Conservation (phyloP, 2,329 filamentous ascomycete genomes). For the Cladosporium cucumerinum region DNA sequence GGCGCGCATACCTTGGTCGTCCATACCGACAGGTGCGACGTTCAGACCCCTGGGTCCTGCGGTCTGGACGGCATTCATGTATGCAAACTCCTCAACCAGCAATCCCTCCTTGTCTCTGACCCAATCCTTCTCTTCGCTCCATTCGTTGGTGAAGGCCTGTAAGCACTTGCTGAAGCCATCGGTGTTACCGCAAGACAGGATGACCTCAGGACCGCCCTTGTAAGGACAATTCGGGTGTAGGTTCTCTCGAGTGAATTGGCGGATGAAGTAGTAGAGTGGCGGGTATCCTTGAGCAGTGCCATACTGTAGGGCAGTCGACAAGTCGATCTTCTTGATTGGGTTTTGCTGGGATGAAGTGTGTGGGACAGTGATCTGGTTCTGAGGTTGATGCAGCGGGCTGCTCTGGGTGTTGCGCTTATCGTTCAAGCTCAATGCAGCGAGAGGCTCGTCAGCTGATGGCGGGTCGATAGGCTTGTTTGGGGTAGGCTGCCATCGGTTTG, state of each 20-base stretch:
- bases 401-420: conserved; percentile 21
- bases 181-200: conserved; percentile 77
- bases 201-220: conserved; percentile 68
- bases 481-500: conserved; percentile 70
- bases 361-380: conserved; percentile 61
- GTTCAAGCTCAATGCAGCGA: conserved; percentile 20
- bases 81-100: conserved; percentile 76
- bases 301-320: conserved; percentile 82
- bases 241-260: conserved; percentile 71
- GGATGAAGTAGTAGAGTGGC: conserved; percentile 71
- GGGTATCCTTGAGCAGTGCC: conserved; percentile 79
- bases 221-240: conserved; percentile 83
- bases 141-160: conserved; percentile 71
- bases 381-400: conserved; percentile 35
- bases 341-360: conserved; percentile 60
- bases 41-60: conserved; percentile 67
- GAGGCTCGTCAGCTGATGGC: conserved; percentile 37
- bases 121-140: conserved; percentile 66
- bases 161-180: conserved; percentile 80
- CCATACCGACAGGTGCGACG: conserved; percentile 69
- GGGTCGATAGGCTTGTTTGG: conserved; percentile 58
- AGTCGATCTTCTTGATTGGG: conserved; percentile 68
- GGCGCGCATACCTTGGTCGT: conserved; percentile 75
- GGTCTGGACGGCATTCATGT: conserved; percentile 71
- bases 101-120: conserved; percentile 69